Conservation (phyloP, 148 eudicot species). For the Amaranthus hypochondriacus region DNA sequence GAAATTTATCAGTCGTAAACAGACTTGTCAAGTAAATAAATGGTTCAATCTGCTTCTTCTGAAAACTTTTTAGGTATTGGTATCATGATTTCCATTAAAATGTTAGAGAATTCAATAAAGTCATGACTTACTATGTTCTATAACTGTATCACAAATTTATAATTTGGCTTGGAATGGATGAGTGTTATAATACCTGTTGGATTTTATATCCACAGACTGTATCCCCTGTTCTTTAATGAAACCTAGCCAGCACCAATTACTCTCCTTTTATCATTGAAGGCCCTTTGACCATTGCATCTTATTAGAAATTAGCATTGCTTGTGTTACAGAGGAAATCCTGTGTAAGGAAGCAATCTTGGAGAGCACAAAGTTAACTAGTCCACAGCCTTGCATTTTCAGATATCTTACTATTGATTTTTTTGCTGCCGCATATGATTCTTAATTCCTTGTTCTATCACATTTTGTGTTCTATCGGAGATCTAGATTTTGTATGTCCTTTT, state of each 20-base stretch:
- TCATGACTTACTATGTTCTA: background rate
- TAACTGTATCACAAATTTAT: background rate
- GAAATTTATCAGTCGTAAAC: too few relatives aligned
- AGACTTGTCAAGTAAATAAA: background rate
- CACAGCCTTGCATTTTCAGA: too few relatives aligned
- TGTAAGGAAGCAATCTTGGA: background rate
- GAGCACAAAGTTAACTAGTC: background rate
- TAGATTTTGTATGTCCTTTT: background rate
- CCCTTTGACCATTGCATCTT: background rate
- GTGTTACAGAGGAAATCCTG: background rate
- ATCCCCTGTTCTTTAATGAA: background rate
- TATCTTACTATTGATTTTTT: background rate
- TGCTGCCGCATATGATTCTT: background rate
- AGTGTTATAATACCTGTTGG: background rate
- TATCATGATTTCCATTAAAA: background rate
- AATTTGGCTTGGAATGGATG: background rate
- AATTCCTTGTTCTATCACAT: background rate
- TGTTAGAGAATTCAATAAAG: too few relatives aligned
- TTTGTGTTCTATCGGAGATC: background rate
- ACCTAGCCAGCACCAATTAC: background rate
- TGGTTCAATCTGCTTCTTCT: background rate
- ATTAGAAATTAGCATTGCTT: background rate
- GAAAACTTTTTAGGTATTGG: background rate
- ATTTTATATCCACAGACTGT: background rate
- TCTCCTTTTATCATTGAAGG: background rate